These are phyloP conservation scores for Fusarium avenaceum DNA, from an alignment of 2,329 filamentous ascomycete genomes.

Conservation along the genomic window DNA sequence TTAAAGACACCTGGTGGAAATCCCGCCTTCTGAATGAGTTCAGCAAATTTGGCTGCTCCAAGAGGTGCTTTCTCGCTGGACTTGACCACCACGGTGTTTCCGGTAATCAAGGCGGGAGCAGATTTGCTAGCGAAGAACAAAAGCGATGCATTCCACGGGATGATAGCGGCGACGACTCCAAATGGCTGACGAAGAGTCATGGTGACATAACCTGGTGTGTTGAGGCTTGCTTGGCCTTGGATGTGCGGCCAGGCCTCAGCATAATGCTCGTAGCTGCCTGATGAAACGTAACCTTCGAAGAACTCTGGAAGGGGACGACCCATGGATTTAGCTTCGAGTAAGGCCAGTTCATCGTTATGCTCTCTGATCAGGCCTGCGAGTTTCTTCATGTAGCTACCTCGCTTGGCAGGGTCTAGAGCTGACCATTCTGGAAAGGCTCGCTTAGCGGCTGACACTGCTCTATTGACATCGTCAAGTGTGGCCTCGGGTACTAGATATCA, in stretches of 20 bases:
- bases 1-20: slow-evolving; percentile 83
- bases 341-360: slow-evolving; percentile 59
- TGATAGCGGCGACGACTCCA: slow-evolving; percentile 68
- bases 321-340: slow-evolving; percentile 38
- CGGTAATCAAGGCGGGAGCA: slow-evolving; percentile 35
- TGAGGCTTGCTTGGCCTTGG: slow-evolving; percentile 61
- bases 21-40: slow-evolving; percentile 76
- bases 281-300: slow-evolving; percentile 56
- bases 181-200: slow-evolving; percentile 64
- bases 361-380: slow-evolving; percentile 60
- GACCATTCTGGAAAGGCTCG: slow-evolving; percentile 64
- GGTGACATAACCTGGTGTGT: slow-evolving; percentile 62
- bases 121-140: slow-evolving; percentile 61
- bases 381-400: slow-evolving; percentile 60
- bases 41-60: slow-evolving; percentile 51
- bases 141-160: slow-evolving; percentile 69
- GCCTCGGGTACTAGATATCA: slow-evolving; percentile 53
- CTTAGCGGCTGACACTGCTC: slow-evolving; percentile 63
- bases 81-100: slow-evolving; percentile 41
- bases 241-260: slow-evolving; percentile 57
- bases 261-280: slow-evolving; percentile 57
- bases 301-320: slow-evolving; percentile 35
- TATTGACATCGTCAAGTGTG: slow-evolving; percentile 61
- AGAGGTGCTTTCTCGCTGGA: slow-evolving; percentile 43
- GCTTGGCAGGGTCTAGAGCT: slow-evolving; percentile 54